A percentile compares a stretch with the other conserved stretches of the same genome.
These are phyloP conservation scores for Trichocladium antarcticum DNA, from an alignment of 495 filamentous ascomycete species.

Conservation along the genomic window DNA sequence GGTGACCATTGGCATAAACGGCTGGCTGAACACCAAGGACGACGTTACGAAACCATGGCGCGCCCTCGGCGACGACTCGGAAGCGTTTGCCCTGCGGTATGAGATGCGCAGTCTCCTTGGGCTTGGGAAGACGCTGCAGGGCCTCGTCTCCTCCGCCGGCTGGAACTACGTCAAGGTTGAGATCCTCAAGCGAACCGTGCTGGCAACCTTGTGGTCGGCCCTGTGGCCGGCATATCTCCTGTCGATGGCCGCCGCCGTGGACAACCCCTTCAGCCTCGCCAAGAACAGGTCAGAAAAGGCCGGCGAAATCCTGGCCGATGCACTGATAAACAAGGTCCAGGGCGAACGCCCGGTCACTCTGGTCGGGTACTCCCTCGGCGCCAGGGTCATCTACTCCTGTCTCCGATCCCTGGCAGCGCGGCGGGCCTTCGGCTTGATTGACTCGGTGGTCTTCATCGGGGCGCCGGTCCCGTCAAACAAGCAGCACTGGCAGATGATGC, in stretches of 20 bases:
- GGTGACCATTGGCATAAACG: conserved; percentile 73
- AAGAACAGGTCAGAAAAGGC: conserved; percentile 70
- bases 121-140: conserved; percentile 58
- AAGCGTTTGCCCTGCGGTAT: conserved; percentile 73
- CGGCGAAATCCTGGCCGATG: conserved; percentile 71
- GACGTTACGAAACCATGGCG: conserved; percentile 70
- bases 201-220: conserved; percentile 58
- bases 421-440: conserved; percentile 66
- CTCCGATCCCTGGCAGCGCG: conserved; percentile 56
- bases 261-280: conserved; percentile 78
- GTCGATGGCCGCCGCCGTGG: conserved; percentile 53
- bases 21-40: conserved; percentile 61
- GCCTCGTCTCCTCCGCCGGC: conserved; percentile 56
- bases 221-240: conserved; percentile 67
- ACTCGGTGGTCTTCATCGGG: conserved; percentile 73
- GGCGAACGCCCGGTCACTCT: conserved; percentile 77
- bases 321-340: conserved; percentile 70
- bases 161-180: conserved; percentile 61
- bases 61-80: conserved; percentile 52
- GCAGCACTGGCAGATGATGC: conserved; percentile 55
- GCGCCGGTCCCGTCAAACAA: conserved; percentile 58
- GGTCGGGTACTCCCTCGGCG: conserved; percentile 75
- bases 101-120: conserved; percentile 64
- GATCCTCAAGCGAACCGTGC: conserved; percentile 64
- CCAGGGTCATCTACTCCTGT: conserved; percentile 70